A percentile compares a stretch with the other conserved stretches of the same genome.
Evolutionary conservation across 306 rosid genomes (phyloP).

Genomic region (Cicer judaicum): DNA sequence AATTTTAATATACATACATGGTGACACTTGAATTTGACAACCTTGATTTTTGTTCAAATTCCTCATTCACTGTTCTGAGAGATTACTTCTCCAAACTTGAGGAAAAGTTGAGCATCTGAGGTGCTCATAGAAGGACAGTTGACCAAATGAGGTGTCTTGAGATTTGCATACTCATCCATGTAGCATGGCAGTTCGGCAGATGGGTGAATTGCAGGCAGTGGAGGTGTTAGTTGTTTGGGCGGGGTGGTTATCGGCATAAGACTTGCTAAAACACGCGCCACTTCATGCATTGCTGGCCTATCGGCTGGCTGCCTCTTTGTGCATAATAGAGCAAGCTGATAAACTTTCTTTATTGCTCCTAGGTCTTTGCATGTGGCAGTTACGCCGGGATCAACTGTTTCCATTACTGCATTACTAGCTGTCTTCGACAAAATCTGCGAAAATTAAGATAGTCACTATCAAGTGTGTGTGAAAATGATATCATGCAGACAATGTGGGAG

Average conservation of each 20-base stretch:
- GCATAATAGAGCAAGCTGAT: slow-evolving; percentile 87
- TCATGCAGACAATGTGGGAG: slow-evolving; percentile 10
- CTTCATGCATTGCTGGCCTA: slow-evolving; percentile 92
- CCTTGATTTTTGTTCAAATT: neutral
- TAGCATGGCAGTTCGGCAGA: slow-evolving; percentile 65
- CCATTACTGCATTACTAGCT: slow-evolving; percentile 87
- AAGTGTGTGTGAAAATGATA: neutral
- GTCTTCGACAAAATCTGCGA: slow-evolving; percentile 84
- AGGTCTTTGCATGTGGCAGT: slow-evolving; percentile 81
- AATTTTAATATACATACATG: slow-evolving; percentile 23
- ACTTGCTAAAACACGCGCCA: slow-evolving; percentile 73
- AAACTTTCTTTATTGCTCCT: slow-evolving; percentile 80
- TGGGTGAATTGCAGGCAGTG: slow-evolving; percentile 47
- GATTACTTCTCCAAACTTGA: slow-evolving; percentile 92
- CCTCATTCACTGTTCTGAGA: slow-evolving; percentile 77
- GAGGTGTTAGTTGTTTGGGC: slow-evolving; percentile 32
- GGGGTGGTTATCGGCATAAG: slow-evolving; percentile 50
- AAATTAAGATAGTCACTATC: neutral
- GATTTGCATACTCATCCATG: slow-evolving; percentile 80
- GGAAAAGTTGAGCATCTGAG: slow-evolving; percentile 88
- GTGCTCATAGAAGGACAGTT: slow-evolving; percentile 89
- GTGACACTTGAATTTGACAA: neutral
- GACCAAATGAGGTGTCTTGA: slow-evolving; percentile 76
- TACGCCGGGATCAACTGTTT: slow-evolving; percentile 80
- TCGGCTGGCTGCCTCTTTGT: slow-evolving; percentile 80